phyloP scores from a whole-genome alignment of 1,139 yeast genomes.

The Yamadazyma membranifaciens region DNA sequence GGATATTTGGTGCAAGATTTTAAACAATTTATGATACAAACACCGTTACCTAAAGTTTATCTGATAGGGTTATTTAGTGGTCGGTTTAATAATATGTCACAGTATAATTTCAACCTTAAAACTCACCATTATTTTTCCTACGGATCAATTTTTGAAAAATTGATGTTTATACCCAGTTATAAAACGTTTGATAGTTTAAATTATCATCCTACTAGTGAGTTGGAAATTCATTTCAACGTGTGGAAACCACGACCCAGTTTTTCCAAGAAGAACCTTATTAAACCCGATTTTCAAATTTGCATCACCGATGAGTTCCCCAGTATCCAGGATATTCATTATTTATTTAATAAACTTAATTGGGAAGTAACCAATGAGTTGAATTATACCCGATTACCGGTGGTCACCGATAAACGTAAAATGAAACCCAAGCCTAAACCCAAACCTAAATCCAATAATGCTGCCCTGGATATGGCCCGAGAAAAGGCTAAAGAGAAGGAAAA shows the following conservation, averaged over 20 bases:
- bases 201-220: constrained; percentile 9
- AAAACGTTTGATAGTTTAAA: constrained; percentile 18
- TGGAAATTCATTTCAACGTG: constrained; percentile 51
- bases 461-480: neutral
- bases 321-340: constrained; percentile 31
- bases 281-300: constrained; percentile 73
- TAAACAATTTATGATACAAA: constrained; percentile 11
- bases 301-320: constrained; percentile 58
- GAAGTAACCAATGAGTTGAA: constrained; percentile 1
- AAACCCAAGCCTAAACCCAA: constrained; percentile 7
- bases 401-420: neutral
- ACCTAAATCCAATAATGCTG: constrained; percentile 7
- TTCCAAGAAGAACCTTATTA: constrained; percentile 58
- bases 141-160: constrained; percentile 37
- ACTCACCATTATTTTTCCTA: constrained; percentile 35
- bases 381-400: neutral
- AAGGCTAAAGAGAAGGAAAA: constrained; percentile 20
- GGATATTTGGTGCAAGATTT: constrained; percentile 68
- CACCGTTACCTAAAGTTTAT: neutral
- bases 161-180: constrained; percentile 33
- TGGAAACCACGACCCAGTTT: constrained; percentile 83
- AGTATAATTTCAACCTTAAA: constrained; percentile 12
- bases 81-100: neutral
- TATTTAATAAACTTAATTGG: constrained; percentile 22
- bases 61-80: neutral